Base-by-base conservation (phyloP, 129 eudicot species). In the Ambrosia artemisiifolia region DNA sequence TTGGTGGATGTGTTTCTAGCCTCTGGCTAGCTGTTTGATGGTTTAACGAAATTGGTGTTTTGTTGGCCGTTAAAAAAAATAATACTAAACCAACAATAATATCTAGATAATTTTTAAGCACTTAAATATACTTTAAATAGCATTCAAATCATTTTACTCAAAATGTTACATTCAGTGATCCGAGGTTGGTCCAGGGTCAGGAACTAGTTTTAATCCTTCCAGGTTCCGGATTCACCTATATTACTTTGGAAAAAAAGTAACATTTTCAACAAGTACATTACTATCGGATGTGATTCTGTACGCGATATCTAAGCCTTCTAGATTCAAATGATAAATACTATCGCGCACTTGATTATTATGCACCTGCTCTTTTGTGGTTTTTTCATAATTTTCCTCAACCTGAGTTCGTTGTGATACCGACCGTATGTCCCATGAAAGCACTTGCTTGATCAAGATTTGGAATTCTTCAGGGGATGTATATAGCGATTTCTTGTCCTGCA, bases 401-500 rank as follows among this genome's bases (percentile, higher is more conserved):
- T 83, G 92, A 57, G 36, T 78, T 69, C 91, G 65, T 79, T 94
- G 98, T 24, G 97, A 90, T 70, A 91, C 69, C n/a, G 97, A 94
- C 47, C 98, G 73, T 76, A 94, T 94, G 77, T 94, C 98, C 95
- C 96, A 94, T 48, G 89, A 81, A 72, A 94, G 97, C 78, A 94
- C 97, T 68, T 94, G 97, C 72, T 73, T 73, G 72, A 90, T 79
- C 79, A 94, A 84, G 59, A 14, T 74, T 72, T 80, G 77, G 66
- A 87, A 88, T 79, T 94, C 97, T 44, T 83, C 84, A 0, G 89
- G 81, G n/a, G 98, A 90, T 57, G 81, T 49, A 67, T 90, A 85
- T 18, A 90, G 80, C 0, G 93, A 88, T 82, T 79, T 87, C 72
- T 79, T 90, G 43, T 65, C 89, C 96, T 94, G 88, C 65, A 59